Percentiles rank a stretch among this genome's conserved stretches.
These are phyloP conservation scores for Mycena galericulata DNA, from an alignment of 768 basidiomycete species.

Conservation along the genomic window DNA sequence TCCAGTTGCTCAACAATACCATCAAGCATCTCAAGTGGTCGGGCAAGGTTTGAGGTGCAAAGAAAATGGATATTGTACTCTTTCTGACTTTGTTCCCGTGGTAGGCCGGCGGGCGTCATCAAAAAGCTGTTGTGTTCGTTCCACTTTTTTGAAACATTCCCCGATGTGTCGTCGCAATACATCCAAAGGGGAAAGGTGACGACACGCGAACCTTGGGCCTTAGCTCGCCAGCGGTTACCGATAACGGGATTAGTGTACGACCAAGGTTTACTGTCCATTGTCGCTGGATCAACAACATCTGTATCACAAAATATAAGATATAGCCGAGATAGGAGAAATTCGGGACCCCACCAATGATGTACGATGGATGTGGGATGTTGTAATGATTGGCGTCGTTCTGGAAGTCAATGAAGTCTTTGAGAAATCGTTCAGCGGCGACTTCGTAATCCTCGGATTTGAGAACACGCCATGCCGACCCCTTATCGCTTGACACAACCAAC, in stretches of 20 bases:
- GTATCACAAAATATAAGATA: too few relatives aligned
- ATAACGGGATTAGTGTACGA: conserved; percentile 28
- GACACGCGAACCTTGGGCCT: conserved; percentile 46
- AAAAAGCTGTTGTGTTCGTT: conserved; percentile 57
- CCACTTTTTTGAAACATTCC: conserved; percentile 55
- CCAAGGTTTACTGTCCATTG: conserved; percentile 15
- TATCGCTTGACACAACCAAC: background rate
- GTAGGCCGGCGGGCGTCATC: conserved; percentile 52
- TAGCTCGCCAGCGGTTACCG: conserved; percentile 43
- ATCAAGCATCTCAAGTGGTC: conserved; percentile 59
- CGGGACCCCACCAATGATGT: conserved; percentile 31
- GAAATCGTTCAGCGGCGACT: conserved; percentile 20
- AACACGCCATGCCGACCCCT: conserved; percentile 36
- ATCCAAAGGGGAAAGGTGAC: conserved; percentile 49
- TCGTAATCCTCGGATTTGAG: conserved; percentile 11
- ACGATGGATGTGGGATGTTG: conserved; percentile 21
- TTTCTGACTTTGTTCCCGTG: conserved; percentile 39
- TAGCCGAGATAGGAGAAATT: background rate
- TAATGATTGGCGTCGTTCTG: conserved; percentile 9
- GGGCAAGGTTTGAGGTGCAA: conserved; percentile 54
- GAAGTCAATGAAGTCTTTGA: conserved; percentile 21
- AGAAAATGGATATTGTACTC: conserved; percentile 57
- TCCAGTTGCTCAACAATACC: conserved; percentile 46
- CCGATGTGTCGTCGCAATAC: conserved; percentile 60
- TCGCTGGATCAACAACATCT: conserved; percentile 3